Evolutionary conservation across 345 rosid species (phyloP), one percentile per base, ranked within the genome.

Genomic region (Euphorbia lathyris): DNA sequence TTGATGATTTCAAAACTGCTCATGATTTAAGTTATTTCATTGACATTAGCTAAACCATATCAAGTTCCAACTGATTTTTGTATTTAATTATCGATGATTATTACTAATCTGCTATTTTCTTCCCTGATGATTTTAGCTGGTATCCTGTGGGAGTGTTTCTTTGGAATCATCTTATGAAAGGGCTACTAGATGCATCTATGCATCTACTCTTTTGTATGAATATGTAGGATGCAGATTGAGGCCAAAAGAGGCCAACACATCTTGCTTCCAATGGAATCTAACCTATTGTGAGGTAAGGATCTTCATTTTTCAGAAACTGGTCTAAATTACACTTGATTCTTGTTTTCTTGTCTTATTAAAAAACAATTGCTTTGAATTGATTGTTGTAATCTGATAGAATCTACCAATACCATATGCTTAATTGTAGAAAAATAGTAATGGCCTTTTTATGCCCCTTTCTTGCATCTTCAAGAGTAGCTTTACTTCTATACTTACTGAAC

Each of bases 121-220:
- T 17, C 48, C 67, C 2, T 58, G 38, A 40, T 50, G 19, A 38
- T 77, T 75, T 63, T 77, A 86, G 89, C 63, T 65, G 8, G 86
- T 80, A 38, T 86, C 83, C 22, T 83, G 90, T 63, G 87, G 87
- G 52, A 82, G 66, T 66, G 76, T 78, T 64, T 74, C 81, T 27
- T 65, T 86, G 65, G 86, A 80, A 70, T 83, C 86, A 50, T 86
- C 87, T 4, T 86, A 86, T 58, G 90, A 82, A 68, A 86, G 77
- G 79, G 86, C 81, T 58, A 47, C 79, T 22, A 59, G 82, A 75
- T 86, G 90, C 48, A 72, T 83, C 43, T 86, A 82, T 65, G 58
- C 82, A 34, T 86, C 87, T 25, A 83, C 87, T 10, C 79, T 86
- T 74, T 65, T 86, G 68, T 78, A 82, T 71, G 87, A 86, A 66